Evolutionary conservation across 2,329 filamentous ascomycete species (phyloP), one percentile per base, ranked within the genome.

Genomic region (Exophiala sideris): DNA sequence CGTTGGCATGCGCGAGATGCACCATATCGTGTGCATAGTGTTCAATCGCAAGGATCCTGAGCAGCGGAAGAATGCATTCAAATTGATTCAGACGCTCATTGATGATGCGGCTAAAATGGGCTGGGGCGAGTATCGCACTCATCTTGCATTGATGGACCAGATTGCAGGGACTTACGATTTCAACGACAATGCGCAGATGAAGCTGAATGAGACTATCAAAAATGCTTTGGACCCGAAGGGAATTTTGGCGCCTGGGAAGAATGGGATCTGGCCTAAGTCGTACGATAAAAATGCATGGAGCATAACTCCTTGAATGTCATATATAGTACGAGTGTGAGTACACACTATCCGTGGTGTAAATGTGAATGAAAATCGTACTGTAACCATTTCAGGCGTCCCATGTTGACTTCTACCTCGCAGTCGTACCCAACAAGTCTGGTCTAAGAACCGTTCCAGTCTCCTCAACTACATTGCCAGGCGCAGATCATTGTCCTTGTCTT

Each of bases 21-120:
- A 81, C 63, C 75, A 80, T 62, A 81, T 82, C 53, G 73, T 79
- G 2, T 77, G 77, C 53, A 76, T 82, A 39, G 71, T 81, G 11
- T 82, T 78, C 62, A 72, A 82, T 56, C 69, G 74, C 4, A 69
- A 70, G 35, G 69, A 77, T 33, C 59, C 68, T 0, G 70, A 73
- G 1, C 60, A 65, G 44, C 71, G 76, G 58, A 58, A 68, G 16
- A 66, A 69, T 48, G 70, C 71, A 9, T 65, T 72, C 55, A 60
- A 62, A 53, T 58, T 75, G 10, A 74, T 78, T 55, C 20, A 34
- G 6, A 48, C 40, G 2, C 16, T 70, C 56, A 64, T 70, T 35
- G 64, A 68, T 14, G 72, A 73, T 39, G 67, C 66, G 12, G 74
- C 73, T 1, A 64, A 65, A n/a, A 59, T 68, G 11, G 75, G 75